Percentiles rank a stretch among this genome's conserved stretches.
These are phyloP conservation scores for Lentinula novae-zelandiae DNA, from an alignment of 1,284 basidiomycete species.

Conservation along the genomic window DNA sequence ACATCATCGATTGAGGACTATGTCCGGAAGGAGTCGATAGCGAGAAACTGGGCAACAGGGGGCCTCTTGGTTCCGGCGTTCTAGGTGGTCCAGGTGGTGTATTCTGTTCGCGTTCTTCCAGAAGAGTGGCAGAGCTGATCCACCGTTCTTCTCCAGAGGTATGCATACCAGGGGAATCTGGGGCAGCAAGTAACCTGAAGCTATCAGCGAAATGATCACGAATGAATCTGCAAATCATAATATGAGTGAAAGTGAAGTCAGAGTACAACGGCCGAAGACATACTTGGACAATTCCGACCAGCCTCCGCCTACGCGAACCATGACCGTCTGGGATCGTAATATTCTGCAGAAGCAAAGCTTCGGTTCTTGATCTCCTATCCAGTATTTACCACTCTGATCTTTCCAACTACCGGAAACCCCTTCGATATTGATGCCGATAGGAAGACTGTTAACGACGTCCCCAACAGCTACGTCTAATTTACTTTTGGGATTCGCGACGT, in stretches of 20 bases:
- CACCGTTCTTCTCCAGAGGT: constrained; percentile 66
- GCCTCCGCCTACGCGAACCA: constrained; percentile 95
- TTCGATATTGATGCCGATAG: constrained; percentile 81
- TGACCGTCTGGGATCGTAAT: constrained; percentile 87
- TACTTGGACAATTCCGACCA: constrained; percentile 89
- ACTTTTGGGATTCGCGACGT: constrained; percentile 82
- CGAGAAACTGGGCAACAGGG: constrained; percentile 42
- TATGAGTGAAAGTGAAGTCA: constrained; percentile 13
- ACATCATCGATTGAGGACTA: constrained; percentile 46
- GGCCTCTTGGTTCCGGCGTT: constrained; percentile 64
- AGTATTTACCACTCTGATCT: constrained; percentile 91
- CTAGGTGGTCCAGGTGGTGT: constrained; percentile 44
- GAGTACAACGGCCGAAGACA: constrained; percentile 24
- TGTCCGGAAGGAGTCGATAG: constrained; percentile 40
- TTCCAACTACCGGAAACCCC: constrained; percentile 83
- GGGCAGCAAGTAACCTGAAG: constrained; percentile 53
- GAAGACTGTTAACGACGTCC: constrained; percentile 84
- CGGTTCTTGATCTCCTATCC: constrained; percentile 88
- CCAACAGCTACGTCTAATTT: constrained; percentile 91
- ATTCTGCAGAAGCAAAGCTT: constrained; percentile 91
- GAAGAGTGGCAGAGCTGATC: constrained; percentile 74
- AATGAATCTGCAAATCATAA: constrained; percentile 63
- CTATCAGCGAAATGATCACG: constrained; percentile 81
- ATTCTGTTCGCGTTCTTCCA: constrained; percentile 39
- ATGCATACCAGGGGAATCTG: constrained; percentile 51